These are phyloP conservation scores for Aspergillus egyptiacus DNA, from an alignment of 495 filamentous ascomycete genomes.

Conservation along the genomic window DNA sequence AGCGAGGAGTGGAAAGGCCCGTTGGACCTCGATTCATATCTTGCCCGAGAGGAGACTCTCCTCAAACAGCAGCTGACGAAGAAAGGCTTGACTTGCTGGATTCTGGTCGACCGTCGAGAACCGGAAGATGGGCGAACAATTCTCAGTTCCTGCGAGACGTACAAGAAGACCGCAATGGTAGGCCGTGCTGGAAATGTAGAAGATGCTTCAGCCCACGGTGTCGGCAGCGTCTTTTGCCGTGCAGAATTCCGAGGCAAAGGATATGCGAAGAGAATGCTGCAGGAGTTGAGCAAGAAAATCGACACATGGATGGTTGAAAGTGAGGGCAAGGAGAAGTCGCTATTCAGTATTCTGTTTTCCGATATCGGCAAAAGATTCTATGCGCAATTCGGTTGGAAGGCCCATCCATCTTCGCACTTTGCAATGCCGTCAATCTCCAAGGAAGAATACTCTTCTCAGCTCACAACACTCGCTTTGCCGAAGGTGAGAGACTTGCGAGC, in stretches of 20 bases:
- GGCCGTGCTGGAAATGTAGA: constrained; percentile 44
- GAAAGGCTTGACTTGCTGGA: constrained; percentile 78
- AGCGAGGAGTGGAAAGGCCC: constrained; percentile 65
- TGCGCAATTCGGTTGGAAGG: constrained; percentile 70
- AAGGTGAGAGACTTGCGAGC: constrained; percentile 22
- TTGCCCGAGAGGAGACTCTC: constrained; percentile 70
- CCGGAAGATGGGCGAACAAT: constrained; percentile 52
- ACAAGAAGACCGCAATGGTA: constrained; percentile 67
- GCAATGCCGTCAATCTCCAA: constrained; percentile 46
- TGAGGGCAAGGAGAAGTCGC: constrained; percentile 28
- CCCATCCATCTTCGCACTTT: constrained; percentile 66
- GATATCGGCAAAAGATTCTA: constrained; percentile 97
- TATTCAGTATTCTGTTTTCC: constrained; percentile 78
- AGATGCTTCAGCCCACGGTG: constrained; percentile 67
- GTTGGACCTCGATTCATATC: constrained; percentile 61
- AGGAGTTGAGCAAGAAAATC: constrained; percentile 47
- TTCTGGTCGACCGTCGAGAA: constrained; percentile 59
- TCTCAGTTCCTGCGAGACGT: constrained; percentile 75
- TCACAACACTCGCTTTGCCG: constrained; percentile 10
- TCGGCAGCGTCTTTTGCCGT: constrained; percentile 83
- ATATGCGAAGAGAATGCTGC: constrained; percentile 71
- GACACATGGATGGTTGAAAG: constrained; percentile 47
- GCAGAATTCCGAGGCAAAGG: constrained; percentile 64
- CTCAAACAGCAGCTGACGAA: constrained; percentile 58
- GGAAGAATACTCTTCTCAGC: constrained; percentile 14